Evolutionary conservation across 495 filamentous ascomycete genomes (phyloP), one percentile per base, ranked within the genome.

Genomic region (Monascus purpureus): DNA sequence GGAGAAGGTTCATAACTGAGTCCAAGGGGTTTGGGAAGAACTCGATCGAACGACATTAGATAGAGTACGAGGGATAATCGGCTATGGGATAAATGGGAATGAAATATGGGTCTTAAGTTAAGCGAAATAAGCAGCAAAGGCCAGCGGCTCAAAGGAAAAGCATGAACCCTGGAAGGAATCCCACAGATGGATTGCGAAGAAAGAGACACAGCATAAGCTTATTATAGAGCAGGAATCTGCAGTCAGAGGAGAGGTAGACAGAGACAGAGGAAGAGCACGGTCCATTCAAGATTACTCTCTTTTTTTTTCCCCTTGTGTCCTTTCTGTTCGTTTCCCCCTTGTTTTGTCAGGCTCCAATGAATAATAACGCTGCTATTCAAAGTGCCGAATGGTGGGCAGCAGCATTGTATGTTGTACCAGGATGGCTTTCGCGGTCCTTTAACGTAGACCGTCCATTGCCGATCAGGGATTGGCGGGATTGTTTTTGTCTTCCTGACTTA

Each of bases 11-110:
- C 61, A 60, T 66, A 49, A 32, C 52, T 59, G 28, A 68, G 45
- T 51, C 57, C 53, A 49, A 52, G 42, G 32, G 65, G 67, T 32
- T 54, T 51, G 42, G 67, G 67, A 17, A 71, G 59, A 32, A 71
- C 65, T 61, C 67, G 64, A 52, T 71, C 61, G 52, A 57, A 71
- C 59, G 65, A 69, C 65, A 70, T 69, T 57, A 22, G 20, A 22
- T 22, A 22, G 20, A 4, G 20, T 22, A 9, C 20, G 9, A 22
- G 20, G 20, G 9, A 22, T 5, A 22, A 22, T n/a, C n/a, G n/a
- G n/a, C n/a, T n/a, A n/a, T n/a, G n/a, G n/a, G 20, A 22, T 4
- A 5, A 9, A 22, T 9, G 20, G 9, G 4, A 22, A 22, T 22
- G 20, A 22, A 22, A 9, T 4, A 22, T 9, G 20, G 20, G 20